A percentile compares a stretch with the other conserved stretches of the same genome.
These are phyloP conservation scores for Umbelopsis sp. DNA, from an alignment of 192 early-diverging fungal genomes.

Conservation along the genomic window DNA sequence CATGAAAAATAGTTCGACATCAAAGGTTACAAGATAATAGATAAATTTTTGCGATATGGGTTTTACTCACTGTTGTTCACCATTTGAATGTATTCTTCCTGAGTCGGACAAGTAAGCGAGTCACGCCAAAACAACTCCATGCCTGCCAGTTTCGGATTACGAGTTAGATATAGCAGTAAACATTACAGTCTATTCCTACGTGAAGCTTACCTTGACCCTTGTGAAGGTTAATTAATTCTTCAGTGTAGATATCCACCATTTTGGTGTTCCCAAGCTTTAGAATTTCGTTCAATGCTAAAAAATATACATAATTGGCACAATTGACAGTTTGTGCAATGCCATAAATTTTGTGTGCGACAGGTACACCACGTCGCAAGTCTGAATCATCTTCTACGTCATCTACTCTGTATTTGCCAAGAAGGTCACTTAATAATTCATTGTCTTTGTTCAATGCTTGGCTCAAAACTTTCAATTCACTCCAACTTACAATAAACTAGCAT, in stretches of 20 bases:
- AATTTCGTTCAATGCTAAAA: constrained; percentile 84
- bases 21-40: neutral
- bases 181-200: neutral
- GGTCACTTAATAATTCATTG: neutral
- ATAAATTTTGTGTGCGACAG: constrained; percentile 97
- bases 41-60: neutral
- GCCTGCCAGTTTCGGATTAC: constrained; percentile 46
- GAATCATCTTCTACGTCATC: constrained; percentile 98
- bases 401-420: constrained; percentile 53
- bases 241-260: constrained; percentile 85
- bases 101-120: constrained; percentile 84
- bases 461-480: neutral
- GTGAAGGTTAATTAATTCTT: constrained; percentile 91
- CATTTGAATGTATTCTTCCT: constrained; percentile 94
- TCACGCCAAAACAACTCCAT: constrained; percentile 99
- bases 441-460: neutral
- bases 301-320: constrained; percentile 97
- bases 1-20: neutral
- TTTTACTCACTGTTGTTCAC: constrained; percentile 83
- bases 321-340: constrained; percentile 93
- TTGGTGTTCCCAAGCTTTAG: constrained; percentile 64
- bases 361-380: constrained; percentile 81
- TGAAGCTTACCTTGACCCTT: constrained; percentile 68
- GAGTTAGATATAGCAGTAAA: neutral
- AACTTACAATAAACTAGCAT: constrained; percentile 84